Base-by-base conservation (phyloP, 305 asterid species). In the Euphrasia arctica region DNA sequence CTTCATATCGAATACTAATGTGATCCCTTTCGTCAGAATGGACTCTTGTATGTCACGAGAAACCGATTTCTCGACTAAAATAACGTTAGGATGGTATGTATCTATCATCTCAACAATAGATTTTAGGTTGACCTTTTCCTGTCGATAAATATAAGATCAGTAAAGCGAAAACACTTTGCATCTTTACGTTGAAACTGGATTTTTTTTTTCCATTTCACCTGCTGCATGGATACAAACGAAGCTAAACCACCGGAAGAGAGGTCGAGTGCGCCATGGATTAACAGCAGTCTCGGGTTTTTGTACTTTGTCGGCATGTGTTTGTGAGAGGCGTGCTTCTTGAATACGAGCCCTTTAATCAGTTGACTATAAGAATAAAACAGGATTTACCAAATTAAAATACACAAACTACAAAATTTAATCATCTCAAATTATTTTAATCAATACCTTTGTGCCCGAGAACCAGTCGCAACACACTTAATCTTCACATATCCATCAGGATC, bases 401-500 rank as follows among this genome's bases (percentile, higher is more conserved):
- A 27, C 13, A 27, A 54, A 54, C 9, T 25, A 54, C n/a, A 54
- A 9, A 27, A 54, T 25, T 39, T 25, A 54, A 8, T 7, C 9
- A 11, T 58, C 5, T 36, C 36, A 58, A 58, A 58, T 22, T 10
- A 54, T 25, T 54, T 13, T 12, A 11, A 61, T 1, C 32, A 49
- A 56, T 76, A 90, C 99, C 99, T 88, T 75, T 90, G 85, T 28
- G 72, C 62, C 68, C 87, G 86, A 25, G 80, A 72, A 71, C 97
- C 97, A 18, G 91, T 78, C 25, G 93, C 90, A 64, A 90, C 64
- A 73, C 99, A 93, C 74, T 93, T 93, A 74, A 93, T 70, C 82
- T 93, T 93, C 54, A 93, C 96, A 78, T 79, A 82, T 66, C 95
- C 93, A 76, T 93, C 91, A 14, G 99, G 99, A 77, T 93, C 97